Base-by-base conservation (phyloP, 2,329 filamentous ascomycete genomes). In the Fusarium scirpi region DNA sequence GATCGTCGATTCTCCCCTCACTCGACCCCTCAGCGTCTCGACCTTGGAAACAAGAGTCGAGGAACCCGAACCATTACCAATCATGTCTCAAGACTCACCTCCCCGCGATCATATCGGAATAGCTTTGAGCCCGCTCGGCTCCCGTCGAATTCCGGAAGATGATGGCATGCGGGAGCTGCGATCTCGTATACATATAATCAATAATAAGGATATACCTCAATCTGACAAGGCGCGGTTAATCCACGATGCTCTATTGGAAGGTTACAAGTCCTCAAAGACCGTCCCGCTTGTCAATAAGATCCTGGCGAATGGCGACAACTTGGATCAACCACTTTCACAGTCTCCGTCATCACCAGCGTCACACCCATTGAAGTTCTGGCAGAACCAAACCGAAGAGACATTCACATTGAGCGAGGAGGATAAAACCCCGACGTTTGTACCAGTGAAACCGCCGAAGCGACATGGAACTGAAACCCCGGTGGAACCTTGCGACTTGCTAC, bases 141-240 rank as follows among this genome's bases (percentile, higher is more conserved):
- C 71, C 49, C 77, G 76, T 16, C 78, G 74, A 41, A 80, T 94
- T 43, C 92, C 92, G 2, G 93, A 91, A 76, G 91, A 95, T 76
- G 93, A 96, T 83, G 93, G 93, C 46, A 94, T 93, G 90, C 84
- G 86, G 20, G 80, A 82, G 58, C 79, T 95, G 73, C 85, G 93
- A 73, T 85, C 82, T 69, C 88, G 88, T 67, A 94, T 96, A 70
- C 85, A 91, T 63, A 83, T 83, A 24, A 91, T 95, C 66, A 91
- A 93, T 77, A 83, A 86, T 27, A 85, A 85, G 70, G 83, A 89
- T 25, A 83, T 90, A 49, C 79, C 86, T 6, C 83, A 85, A 45
- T 78, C 84, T 9, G 89, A 93, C 62, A 94, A 94, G 80, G 92
- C 92, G 25, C 86, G 85, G 64, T 82, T 91, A 74, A 90, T 95